These are phyloP conservation scores for Truncatella angustata DNA, from an alignment of 2,329 filamentous ascomycete genomes.

Conservation along the genomic window DNA sequence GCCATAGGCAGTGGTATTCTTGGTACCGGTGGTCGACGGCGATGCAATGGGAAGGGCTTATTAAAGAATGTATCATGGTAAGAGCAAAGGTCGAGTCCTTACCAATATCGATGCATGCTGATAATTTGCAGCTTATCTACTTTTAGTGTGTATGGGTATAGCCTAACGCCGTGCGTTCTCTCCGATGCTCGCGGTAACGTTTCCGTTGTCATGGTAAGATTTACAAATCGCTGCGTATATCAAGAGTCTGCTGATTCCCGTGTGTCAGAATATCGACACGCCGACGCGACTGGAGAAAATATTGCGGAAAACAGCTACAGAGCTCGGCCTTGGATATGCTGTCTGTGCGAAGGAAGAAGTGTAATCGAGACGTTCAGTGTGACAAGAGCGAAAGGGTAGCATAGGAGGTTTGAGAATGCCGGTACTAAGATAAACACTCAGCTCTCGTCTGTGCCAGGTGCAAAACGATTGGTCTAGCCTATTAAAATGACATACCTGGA, in stretches of 20 bases:
- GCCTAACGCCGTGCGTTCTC: background rate
- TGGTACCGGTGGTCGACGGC: constrained; percentile 6
- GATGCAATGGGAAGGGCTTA: constrained; percentile 8
- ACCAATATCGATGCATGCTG: too few species aligned
- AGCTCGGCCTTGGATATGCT: constrained; percentile 7
- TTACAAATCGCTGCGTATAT: background rate
- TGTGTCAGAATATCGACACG: background rate
- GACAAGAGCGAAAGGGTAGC: too few species aligned
- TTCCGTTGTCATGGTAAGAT: constrained; percentile 3
- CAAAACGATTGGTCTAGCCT: too few species aligned
- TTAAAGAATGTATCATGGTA: constrained; percentile 6
- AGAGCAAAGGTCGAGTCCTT: too few species aligned
- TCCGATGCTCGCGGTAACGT: background rate
- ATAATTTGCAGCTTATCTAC: background rate
- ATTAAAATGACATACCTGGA: too few species aligned
- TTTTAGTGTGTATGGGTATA: constrained; percentile 1
- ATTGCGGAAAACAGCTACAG: background rate
- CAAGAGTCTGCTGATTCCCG: background rate
- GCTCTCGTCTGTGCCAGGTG: too few species aligned
- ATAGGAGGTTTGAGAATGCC: too few species aligned
- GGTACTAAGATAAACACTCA: too few species aligned
- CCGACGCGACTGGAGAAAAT: background rate
- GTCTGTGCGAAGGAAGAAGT: constrained; percentile 6
- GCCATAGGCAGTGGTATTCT: background rate
- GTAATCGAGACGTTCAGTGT: too few species aligned